Evolutionary conservation across 1,139 yeast species (phyloP), one percentile per base, ranked within the genome.

Genomic region (Pichia sp.): DNA sequence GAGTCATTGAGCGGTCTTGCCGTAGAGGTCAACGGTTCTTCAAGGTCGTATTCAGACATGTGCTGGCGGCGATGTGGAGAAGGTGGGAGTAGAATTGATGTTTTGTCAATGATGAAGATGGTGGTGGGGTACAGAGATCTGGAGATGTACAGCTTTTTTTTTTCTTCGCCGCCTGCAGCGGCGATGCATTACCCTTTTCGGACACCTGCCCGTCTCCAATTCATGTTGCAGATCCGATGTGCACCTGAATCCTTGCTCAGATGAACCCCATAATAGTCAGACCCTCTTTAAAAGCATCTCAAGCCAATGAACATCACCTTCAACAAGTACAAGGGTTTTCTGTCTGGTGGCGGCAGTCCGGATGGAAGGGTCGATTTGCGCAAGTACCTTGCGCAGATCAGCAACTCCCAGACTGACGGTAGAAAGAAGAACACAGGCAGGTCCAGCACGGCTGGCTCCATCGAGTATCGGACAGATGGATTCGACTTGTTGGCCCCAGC

Each of bases 1-100:
- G 96, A 85, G 67, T 80, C 81, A 8, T 85, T 79, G 38, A 78
- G 79, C 3, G 90, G 90, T 54, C 88, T 76, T 14, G 79, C 83
- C 49, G 80, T 78, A 1, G 89, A 83, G 0, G 89, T 84, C 57
- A 84, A 72, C 0, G 90, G 88, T 63, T 84, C 88, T 57, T 80
- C 81, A 2, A 64, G 27, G 53, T 69, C 72, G 51, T 47, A 62
- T 4, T 61, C 55, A 16, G 40, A 36, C 40, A 36, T 36, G 2
- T 20, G 24, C 3, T 20, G 24, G 24, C 3, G 24, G 24, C 3
- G 24, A 20, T 20, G 24, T 20, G 24, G 24, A 20, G 24, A 20
- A 2, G 24, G 24, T 20, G 24, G 24, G 24, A 20, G 24, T 20
- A 2, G 24, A 20, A 20, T 20, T 20, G 24, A 20, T 20, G 24